phyloP scores from a whole-genome alignment of 768 basidiomycete species.

The Tulasnella sp. region DNA sequence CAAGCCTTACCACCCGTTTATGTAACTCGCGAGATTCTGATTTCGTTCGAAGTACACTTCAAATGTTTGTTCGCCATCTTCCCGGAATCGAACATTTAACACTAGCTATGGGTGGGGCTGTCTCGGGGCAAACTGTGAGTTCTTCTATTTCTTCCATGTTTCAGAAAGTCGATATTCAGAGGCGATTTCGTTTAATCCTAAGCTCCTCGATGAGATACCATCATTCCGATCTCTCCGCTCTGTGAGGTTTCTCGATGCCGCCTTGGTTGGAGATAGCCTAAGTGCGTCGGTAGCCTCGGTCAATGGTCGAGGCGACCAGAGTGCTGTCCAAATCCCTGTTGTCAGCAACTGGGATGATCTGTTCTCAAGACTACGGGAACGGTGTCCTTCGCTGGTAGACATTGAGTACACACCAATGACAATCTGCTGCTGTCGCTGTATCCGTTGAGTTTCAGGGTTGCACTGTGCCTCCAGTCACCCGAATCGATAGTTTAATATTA shows the following conservation, averaged over 20 bases:
- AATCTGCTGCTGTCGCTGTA: too few relatives aligned
- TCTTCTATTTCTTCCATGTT: not conserved
- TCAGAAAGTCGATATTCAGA: not conserved
- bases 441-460: too few relatives aligned
- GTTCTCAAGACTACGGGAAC: not conserved
- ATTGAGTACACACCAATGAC: not conserved
- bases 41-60: not conserved
- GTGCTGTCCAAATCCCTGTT: not conserved
- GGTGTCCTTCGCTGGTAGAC: not conserved
- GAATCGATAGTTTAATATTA: too few relatives aligned
- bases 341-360: not conserved
- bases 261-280: not conserved
- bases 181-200: not conserved
- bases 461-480: too few relatives aligned
- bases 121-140: not conserved
- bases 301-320: not conserved
- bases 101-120: not conserved
- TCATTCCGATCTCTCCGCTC: not conserved
- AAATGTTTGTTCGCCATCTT: not conserved
- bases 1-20: not conserved
- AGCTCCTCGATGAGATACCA: not conserved
- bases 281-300: too few relatives aligned
- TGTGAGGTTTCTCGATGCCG: not conserved
- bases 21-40: too few relatives aligned
- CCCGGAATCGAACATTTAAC: not conserved